phyloP scores from a whole-genome alignment of 192 early-diverging fungal genomes.

The Allomyces macrogynus region DNA sequence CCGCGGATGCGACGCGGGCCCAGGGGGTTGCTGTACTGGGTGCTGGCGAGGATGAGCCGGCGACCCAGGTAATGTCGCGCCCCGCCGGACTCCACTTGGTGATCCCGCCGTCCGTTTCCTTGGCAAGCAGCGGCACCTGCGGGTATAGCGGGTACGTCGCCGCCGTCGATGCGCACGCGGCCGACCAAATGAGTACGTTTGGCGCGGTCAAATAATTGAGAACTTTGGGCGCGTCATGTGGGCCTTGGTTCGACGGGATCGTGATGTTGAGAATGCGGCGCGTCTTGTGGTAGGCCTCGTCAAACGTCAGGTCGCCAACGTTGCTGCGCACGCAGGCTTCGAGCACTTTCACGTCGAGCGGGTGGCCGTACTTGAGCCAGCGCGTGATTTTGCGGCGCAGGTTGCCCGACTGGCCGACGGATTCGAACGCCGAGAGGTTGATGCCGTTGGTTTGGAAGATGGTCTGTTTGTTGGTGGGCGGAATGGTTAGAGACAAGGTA shows the following conservation, averaged over 20 bases:
- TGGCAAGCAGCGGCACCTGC: too few species aligned
- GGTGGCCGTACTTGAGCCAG: constrained; percentile 43
- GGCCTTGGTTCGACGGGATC: constrained; percentile 39
- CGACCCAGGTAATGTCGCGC: too few species aligned
- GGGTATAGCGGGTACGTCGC: constrained; percentile 9
- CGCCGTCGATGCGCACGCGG: constrained; percentile 52
- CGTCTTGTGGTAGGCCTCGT: constrained; percentile 45
- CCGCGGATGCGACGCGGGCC: too few species aligned
- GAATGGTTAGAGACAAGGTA: not conserved
- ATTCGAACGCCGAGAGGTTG: constrained; percentile 42
- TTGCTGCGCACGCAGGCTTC: constrained; percentile 50
- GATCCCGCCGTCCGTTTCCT: too few species aligned
- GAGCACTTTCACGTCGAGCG: constrained; percentile 54
- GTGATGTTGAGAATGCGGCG: constrained; percentile 58
- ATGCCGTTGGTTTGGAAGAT: constrained; percentile 37
- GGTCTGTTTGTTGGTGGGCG: constrained; percentile 8
- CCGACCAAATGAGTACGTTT: constrained; percentile 57
- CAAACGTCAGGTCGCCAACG: constrained; percentile 47
- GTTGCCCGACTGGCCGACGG: constrained; percentile 31
- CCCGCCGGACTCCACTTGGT: too few species aligned
- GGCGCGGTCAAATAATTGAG: constrained; percentile 60
- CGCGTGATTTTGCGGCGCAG: constrained; percentile 39
- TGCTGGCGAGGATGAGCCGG: too few species aligned
- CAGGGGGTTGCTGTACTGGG: too few species aligned
- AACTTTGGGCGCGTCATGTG: constrained; percentile 49